Evolutionary conservation across 352 stramenopile species (phyloP).

Genomic region (Achlya hypogyna): DNA sequence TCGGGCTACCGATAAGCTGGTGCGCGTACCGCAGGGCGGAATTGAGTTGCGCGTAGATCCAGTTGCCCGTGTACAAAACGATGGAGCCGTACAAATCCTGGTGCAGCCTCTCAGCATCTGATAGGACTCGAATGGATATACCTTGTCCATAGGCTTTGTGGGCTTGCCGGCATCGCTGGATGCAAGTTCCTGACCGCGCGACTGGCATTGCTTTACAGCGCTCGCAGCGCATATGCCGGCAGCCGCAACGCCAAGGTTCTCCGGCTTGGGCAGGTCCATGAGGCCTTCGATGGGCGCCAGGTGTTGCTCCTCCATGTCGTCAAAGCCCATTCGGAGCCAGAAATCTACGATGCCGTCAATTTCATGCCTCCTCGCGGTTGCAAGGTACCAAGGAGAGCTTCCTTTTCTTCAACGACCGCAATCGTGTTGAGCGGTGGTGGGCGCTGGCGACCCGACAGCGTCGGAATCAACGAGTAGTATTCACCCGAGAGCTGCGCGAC

Average conservation of each 20-base stretch:
- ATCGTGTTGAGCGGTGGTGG: background rate
- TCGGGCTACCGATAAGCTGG: background rate
- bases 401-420: slow-evolving; percentile 1
- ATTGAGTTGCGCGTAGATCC: slow-evolving; percentile 8
- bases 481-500: background rate
- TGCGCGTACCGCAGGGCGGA: background rate
- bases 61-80: slow-evolving; percentile 10
- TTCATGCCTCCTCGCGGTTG: background rate
- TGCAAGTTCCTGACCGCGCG: background rate
- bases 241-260: background rate
- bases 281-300: slow-evolving; percentile 14
- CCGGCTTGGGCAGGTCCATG: slow-evolving; percentile 4
- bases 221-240: background rate
- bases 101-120: background rate
- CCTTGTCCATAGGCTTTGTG: slow-evolving; percentile 8
- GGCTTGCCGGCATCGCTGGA: background rate
- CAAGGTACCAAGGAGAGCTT: background rate
- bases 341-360: background rate
- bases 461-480: background rate
- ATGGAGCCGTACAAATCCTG: slow-evolving; percentile 14
- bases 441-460: background rate
- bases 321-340: slow-evolving; percentile 16
- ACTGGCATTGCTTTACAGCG: slow-evolving; percentile 13
- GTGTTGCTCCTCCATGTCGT: slow-evolving; percentile 15
- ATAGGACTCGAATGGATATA: background rate